Evolutionary conservation across 345 rosid genomes (phyloP), one percentile per base, ranked within the genome.

Genomic region (Barbarea vulgaris): DNA sequence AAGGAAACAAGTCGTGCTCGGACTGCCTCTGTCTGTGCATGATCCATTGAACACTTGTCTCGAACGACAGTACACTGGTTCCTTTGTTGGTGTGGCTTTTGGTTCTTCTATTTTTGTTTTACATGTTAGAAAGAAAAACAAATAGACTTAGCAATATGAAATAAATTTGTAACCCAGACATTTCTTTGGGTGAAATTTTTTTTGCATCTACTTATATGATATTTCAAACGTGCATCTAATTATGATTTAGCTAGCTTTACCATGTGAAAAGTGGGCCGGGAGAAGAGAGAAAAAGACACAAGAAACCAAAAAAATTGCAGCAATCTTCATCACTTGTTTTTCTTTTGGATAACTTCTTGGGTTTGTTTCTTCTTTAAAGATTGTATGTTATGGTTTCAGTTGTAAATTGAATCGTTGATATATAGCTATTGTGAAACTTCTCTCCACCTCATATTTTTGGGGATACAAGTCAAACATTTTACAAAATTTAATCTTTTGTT

Each of bases 21-120:
- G 77, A 24, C 58, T 64, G 30, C 77, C 65, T 74, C 37, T 74
- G 37, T 64, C 65, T 64, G 77, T 74, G 66, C 77, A 74, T 64
- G 77, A 74, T 31, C 77, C 77, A 55, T 1, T 4, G 21, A 64
- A 74, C 58, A 56, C 6, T 74, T 74, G 77, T 34, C 15, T 74
- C 6, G 55, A 30, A 42, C 2, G 72, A 55, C 39, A 17, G 11
- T 47, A 74, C 8, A n/a, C 58, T 44, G 50, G 66, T 33, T 65
- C 31, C 2, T n/a, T 9, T 14, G 10, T 44, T 54, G 64, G 19
- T 55, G 15, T 12, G 10, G 2, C 30, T 24, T 4, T 34, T 47
- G 72, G 7, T 55, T 55, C 30, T 55, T 64, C 50, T 55, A 7
- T n/a, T 42, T 68, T 42, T 27, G 42, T 47, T 53, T 64, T 42